Evolutionary conservation across 148 eudicot genomes (phyloP).

Genomic region (Pouteria glomerata): DNA sequence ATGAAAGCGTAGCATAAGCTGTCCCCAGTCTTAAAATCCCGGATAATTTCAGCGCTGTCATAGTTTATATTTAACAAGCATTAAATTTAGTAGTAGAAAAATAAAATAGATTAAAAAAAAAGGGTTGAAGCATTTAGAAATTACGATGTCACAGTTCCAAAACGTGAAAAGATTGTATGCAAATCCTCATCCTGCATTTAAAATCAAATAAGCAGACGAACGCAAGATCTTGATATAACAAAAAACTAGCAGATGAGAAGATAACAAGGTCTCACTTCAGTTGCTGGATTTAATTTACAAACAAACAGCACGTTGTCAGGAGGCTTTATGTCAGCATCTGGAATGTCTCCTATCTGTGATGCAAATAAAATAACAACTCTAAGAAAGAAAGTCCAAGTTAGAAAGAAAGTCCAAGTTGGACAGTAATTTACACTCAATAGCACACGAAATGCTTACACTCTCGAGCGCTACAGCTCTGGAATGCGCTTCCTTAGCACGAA

Average conservation of each 20-base stretch:
- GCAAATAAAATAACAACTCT: background rate
- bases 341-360: conserved; percentile 89
- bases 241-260: background rate
- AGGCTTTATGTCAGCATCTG: conserved; percentile 93
- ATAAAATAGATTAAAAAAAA: background rate
- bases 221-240: conserved; percentile 1
- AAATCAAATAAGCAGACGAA: conserved; percentile 7
- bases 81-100: conserved; percentile 1
- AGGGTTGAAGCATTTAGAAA: conserved; percentile 19
- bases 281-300: conserved; percentile 91
- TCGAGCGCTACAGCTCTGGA: conserved; percentile 95
- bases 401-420: conserved; percentile 5
- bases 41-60: conserved; percentile 82
- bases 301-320: conserved; percentile 94
- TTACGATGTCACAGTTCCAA: conserved; percentile 90
- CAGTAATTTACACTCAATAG: background rate
- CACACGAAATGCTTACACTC: conserved; percentile 47
- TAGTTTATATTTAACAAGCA: conserved; percentile 12
- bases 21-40: conserved; percentile 91
- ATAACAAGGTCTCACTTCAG: conserved; percentile 56
- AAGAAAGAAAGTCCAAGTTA: conserved; percentile 6
- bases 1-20: conserved; percentile 97
- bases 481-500: conserved; percentile 83
- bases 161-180: conserved; percentile 89
- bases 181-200: conserved; percentile 77